Percentiles rank a stretch among this genome's conserved stretches.
phyloP scores from a whole-genome alignment of 2,329 filamentous ascomycete species.

The Colletotrichum sublineola region DNA sequence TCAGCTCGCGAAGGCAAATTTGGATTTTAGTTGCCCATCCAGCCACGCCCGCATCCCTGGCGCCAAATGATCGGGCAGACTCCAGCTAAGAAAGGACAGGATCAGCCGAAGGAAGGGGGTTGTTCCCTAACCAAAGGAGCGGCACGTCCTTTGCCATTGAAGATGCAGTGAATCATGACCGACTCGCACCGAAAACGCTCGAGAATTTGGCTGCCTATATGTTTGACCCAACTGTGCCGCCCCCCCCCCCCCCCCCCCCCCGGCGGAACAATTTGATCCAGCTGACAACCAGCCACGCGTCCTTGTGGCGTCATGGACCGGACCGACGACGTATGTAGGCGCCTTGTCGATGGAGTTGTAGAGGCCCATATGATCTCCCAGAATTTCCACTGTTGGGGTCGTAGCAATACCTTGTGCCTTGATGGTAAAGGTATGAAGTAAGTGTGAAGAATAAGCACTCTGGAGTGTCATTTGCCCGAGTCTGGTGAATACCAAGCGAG shows the following conservation, averaged over 20 bases:
- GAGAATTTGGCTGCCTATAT: conserved; percentile 4
- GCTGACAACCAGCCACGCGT: conserved; percentile 24
- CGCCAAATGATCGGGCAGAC: conserved; percentile 21
- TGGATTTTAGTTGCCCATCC: conserved; percentile 6
- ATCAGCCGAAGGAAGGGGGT: conserved; percentile 6
- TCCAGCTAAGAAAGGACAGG: conserved; percentile 21
- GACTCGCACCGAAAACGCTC: conserved; percentile 7
- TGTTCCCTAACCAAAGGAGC: conserved; percentile 8
- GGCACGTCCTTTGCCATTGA: conserved; percentile 30
- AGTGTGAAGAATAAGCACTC: neutral
- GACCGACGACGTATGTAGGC: neutral
- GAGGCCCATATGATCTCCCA: neutral
- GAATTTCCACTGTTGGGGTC: no score
- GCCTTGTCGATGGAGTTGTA: neutral
- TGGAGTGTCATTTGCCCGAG: neutral
- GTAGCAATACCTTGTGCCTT: neutral
- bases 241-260: neutral
- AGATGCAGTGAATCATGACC: conserved; percentile 24
- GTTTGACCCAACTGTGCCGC: neutral
- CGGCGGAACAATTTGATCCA: neutral
- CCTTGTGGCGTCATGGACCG: conserved; percentile 16
- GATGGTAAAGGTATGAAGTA: neutral
- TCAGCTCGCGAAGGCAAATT: conserved; percentile 17
- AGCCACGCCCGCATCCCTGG: conserved; percentile 28
- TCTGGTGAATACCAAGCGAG: neutral